These are phyloP conservation scores for Trichoderma sp. DNA, from an alignment of 2,329 filamentous ascomycete genomes.

Conservation along the genomic window DNA sequence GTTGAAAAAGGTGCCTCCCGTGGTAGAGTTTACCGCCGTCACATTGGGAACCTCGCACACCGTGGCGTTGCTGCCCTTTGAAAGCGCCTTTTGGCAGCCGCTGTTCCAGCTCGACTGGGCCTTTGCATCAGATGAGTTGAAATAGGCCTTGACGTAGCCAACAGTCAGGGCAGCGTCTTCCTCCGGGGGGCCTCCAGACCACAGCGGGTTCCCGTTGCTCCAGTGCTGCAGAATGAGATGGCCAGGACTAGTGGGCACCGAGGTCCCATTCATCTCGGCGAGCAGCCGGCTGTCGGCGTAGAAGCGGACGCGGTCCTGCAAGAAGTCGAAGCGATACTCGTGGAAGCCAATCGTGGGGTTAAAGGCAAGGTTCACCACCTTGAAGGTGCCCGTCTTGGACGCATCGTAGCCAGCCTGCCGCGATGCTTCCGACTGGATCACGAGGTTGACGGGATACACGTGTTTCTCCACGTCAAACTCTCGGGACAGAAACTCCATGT, in stretches of 20 bases:
- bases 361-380: conserved; percentile 62
- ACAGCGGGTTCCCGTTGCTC: conserved; percentile 73
- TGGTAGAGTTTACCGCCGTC: conserved; percentile 30
- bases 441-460: conserved; percentile 67
- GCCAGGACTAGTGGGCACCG: conserved; percentile 62
- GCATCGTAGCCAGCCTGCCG: conserved; percentile 63
- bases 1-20: conserved; percentile 30
- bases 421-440: conserved; percentile 69
- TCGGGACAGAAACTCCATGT: conserved; percentile 74
- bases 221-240: conserved; percentile 73
- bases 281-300: conserved; percentile 65
- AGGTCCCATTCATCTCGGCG: conserved; percentile 56
- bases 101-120: conserved; percentile 24
- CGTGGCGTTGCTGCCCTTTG: conserved; percentile 13
- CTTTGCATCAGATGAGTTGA: conserved; percentile 63
- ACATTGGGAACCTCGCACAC: conserved; percentile 33
- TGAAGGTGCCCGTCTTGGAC: conserved; percentile 58
- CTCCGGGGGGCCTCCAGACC: conserved; percentile 70
- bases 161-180: conserved; percentile 64
- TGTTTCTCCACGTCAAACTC: conserved; percentile 57
- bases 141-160: conserved; percentile 75
- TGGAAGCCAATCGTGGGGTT: conserved; percentile 67
- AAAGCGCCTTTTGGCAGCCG: conserved; percentile 26
- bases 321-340: conserved; percentile 79
- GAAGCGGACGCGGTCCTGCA: conserved; percentile 63